phyloP scores from a whole-genome alignment of 768 basidiomycete species.

The Thelephora ganbajun region DNA sequence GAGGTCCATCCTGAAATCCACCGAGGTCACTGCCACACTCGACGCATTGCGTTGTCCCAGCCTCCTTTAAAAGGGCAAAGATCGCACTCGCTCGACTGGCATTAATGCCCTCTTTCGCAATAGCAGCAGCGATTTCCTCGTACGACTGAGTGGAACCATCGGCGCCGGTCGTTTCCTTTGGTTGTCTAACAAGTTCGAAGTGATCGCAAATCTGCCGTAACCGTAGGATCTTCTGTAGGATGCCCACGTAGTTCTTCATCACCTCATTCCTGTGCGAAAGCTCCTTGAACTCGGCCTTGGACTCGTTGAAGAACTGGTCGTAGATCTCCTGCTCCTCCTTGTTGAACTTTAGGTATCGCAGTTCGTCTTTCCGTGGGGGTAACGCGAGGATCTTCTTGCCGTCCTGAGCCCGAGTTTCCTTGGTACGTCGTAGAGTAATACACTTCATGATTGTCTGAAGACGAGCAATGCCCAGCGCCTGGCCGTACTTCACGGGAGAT shows the following conservation, averaged over 20 bases:
- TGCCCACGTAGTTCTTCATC: constrained; percentile 97
- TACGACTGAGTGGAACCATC: constrained; percentile 35
- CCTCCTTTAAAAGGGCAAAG: constrained; percentile 74
- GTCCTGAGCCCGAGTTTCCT: constrained; percentile 70
- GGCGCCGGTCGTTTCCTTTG: constrained; percentile 40
- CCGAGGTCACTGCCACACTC: constrained; percentile 78
- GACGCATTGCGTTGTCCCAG: constrained; percentile 77
- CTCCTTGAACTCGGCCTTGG: constrained; percentile 84
- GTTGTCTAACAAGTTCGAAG: constrained; percentile 54
- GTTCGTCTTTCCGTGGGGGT: constrained; percentile 81
- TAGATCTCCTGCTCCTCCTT: constrained; percentile 76
- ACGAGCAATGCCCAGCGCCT: constrained; percentile 80
- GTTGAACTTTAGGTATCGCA: constrained; percentile 76
- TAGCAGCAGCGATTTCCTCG: constrained; percentile 66
- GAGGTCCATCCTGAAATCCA: constrained; percentile 27
- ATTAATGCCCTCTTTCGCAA: constrained; percentile 69
- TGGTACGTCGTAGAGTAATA: constrained; percentile 91
- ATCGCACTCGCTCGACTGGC: constrained; percentile 64
- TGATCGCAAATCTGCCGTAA: constrained; percentile 98
- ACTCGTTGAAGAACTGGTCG: constrained; percentile 76
- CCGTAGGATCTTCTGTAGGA: constrained; percentile 90
- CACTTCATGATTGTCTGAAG: constrained; percentile 95
- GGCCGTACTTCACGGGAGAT: constrained; percentile 84
- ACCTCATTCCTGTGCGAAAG: constrained; percentile 82
- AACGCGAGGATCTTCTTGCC: constrained; percentile 79